A percentile compares a stretch with the other conserved stretches of the same genome.
phyloP scores from a whole-genome alignment of 441 rosid genomes.

The Arabidopsis hybrid region DNA sequence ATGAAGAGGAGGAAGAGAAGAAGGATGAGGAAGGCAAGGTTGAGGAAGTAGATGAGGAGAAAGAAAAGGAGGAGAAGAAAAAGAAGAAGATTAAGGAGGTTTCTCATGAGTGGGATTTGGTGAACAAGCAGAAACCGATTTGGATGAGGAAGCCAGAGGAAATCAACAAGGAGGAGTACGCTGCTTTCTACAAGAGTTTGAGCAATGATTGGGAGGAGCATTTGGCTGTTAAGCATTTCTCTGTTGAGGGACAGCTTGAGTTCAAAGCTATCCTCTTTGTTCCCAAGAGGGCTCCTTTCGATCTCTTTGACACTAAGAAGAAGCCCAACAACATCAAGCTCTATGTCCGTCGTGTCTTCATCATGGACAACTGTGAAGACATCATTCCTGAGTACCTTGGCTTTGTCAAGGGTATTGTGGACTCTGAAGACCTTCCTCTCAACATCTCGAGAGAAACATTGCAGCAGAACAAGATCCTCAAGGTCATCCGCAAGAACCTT shows the following conservation, averaged over 20 bases:
- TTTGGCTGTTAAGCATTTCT: constrained; percentile 71
- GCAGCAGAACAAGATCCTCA: constrained; percentile 79
- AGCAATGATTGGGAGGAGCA: constrained; percentile 85
- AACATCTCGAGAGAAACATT: constrained; percentile 71
- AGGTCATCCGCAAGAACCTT: constrained; percentile 75
- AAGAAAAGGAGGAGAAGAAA: constrained; percentile 74
- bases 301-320: constrained; percentile 75
- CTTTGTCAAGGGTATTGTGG: constrained; percentile 76
- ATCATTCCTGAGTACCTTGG: constrained; percentile 72
- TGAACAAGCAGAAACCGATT: constrained; percentile 77
- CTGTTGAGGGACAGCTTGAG: constrained; percentile 78
- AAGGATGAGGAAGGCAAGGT: constrained; percentile 79
- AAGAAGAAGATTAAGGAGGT: constrained; percentile 84
- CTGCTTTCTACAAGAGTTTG: constrained; percentile 79
- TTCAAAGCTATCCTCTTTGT: constrained; percentile 72
- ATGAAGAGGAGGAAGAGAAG: constrained; percentile 78
- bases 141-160: constrained; percentile 86
- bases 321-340: constrained; percentile 80
- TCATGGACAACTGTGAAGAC: constrained; percentile 84
- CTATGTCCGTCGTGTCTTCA: constrained; percentile 75
- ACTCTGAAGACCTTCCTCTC: constrained; percentile 76
- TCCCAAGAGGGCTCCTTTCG: constrained; percentile 69
- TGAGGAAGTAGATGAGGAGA: constrained; percentile 76
- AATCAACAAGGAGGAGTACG: constrained; percentile 68
- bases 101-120: constrained; percentile 69